Evolutionary conservation across 192 early-diverging fungal genomes (phyloP).

Genomic region (Ambispora gerdemannii): DNA sequence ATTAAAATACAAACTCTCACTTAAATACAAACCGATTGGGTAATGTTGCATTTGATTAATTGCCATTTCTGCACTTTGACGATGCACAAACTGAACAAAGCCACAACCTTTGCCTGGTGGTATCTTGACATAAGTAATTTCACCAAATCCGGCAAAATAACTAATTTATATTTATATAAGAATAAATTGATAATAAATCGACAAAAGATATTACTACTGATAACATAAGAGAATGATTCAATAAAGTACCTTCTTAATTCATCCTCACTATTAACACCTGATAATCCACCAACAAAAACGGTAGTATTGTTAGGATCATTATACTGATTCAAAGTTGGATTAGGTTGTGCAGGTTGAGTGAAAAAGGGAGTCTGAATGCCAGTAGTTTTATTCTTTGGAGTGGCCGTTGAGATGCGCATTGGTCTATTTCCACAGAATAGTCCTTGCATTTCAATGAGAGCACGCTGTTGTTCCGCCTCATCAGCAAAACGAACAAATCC

Average conservation of each 20-base stretch:
- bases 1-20: background rate
- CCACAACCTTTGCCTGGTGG: constrained; percentile 93
- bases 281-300: constrained; percentile 94
- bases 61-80: constrained; percentile 82
- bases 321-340: constrained; percentile 41
- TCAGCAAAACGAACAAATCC: constrained; percentile 93
- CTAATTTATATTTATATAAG: constrained; percentile 27
- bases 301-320: constrained; percentile 93
- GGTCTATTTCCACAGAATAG: constrained; percentile 74
- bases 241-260: constrained; percentile 57
- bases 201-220: background rate
- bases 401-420: constrained; percentile 87
- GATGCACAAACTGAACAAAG: constrained; percentile 88
- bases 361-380: constrained; percentile 34
- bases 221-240: background rate
- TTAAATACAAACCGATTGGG: constrained; percentile 59
- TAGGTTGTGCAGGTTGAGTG: constrained; percentile 39
- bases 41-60: constrained; percentile 88
- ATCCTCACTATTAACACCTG: constrained; percentile 77
- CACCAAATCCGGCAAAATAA: constrained; percentile 85
- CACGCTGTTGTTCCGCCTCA: constrained; percentile 84
- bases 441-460: constrained; percentile 89
- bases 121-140: constrained; percentile 91
- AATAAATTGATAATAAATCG: background rate
- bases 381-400: constrained; percentile 82